A percentile compares a stretch with the other conserved stretches of the same genome.
Evolutionary conservation across 2,329 filamentous ascomycete genomes (phyloP).

Genomic region (Xylaria multiplex): DNA sequence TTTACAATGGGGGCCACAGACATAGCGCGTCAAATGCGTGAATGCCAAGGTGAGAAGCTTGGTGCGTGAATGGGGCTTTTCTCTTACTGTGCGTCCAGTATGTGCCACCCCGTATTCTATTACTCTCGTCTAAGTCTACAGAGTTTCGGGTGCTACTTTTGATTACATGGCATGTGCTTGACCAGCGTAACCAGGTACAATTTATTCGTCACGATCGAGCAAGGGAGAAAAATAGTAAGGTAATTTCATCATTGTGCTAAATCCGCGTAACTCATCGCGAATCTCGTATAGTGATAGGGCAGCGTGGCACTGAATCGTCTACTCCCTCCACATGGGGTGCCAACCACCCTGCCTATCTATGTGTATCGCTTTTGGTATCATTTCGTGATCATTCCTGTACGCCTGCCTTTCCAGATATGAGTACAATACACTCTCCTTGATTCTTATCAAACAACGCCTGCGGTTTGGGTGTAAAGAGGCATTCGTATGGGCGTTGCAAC

Average conservation of each 20-base stretch:
- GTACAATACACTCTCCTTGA: too few relatives aligned
- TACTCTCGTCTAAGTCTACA: neutral
- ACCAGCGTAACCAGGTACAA: neutral
- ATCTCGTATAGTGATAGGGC: constrained; percentile 5
- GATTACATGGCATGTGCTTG: neutral
- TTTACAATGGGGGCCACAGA: too few relatives aligned
- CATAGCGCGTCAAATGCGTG: neutral
- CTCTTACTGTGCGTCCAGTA: neutral
- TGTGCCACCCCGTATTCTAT: neutral
- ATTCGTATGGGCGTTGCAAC: neutral
- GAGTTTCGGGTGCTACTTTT: neutral
- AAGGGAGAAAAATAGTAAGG: neutral
- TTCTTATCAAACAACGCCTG: neutral
- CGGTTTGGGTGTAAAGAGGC: neutral
- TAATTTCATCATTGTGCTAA: constrained; percentile 8
- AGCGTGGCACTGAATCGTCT: neutral
- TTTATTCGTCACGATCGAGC: constrained; percentile 1
- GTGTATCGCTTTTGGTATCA: neutral
- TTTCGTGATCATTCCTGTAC: constrained; percentile 5
- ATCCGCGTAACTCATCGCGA: constrained; percentile 19
- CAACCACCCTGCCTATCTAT: neutral
- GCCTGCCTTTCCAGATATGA: neutral
- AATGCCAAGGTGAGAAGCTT: neutral
- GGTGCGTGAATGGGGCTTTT: neutral
- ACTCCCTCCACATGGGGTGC: neutral